These are phyloP conservation scores for Talaromyces sp. DNA, from an alignment of 2,329 filamentous ascomycete genomes.

Conservation along the genomic window DNA sequence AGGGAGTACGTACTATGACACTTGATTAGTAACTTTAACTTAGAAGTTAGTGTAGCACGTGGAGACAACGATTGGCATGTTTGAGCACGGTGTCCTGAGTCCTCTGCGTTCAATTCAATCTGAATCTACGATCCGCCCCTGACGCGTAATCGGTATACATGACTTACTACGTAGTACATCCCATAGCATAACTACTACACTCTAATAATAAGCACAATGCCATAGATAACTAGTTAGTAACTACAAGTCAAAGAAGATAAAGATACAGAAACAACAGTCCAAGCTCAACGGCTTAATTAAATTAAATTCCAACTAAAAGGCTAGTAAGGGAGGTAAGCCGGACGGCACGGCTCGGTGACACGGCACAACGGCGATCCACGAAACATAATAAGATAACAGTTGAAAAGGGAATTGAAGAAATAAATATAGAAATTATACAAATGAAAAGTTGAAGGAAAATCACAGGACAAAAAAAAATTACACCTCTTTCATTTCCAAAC, in stretches of 20 bases:
- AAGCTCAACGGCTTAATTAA: background rate
- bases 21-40: background rate
- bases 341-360: background rate
- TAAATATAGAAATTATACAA: no score
- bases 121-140: no score
- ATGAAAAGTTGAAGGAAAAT: background rate
- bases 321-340: background rate
- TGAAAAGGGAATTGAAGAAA: background rate
- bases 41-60: background rate
- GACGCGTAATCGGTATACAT: no score
- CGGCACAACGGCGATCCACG: background rate
- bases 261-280: no score
- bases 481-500: slow-evolving; percentile 49
- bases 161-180: no score
- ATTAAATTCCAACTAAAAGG: background rate
- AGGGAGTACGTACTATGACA: background rate
- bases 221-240: background rate
- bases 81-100: no score
- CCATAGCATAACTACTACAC: no score
- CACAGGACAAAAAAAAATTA: background rate
- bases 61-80: no score
- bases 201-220: background rate
- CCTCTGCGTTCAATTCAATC: no score
- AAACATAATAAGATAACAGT: background rate
- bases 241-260: background rate